Evolutionary conservation across 2,329 filamentous ascomycete genomes (phyloP), one percentile per base, ranked within the genome.

Genomic region (Colletotrichum eleusines): DNA sequence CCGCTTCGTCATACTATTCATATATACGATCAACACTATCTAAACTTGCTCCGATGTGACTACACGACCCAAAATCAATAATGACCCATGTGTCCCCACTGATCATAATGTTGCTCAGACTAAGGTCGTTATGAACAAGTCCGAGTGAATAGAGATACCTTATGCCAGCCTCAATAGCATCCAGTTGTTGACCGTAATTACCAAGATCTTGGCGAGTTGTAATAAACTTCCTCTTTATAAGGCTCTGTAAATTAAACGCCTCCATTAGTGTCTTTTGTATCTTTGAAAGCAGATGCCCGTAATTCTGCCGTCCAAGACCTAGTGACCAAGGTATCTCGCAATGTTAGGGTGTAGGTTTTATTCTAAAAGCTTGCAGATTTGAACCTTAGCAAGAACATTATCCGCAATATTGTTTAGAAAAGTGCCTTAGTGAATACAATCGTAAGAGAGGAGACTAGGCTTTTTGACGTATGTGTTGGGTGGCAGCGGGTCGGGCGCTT

Each of bases 381-480:
- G 51, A 38, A 54, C 20, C 33, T 54, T 18, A n/a, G 8, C 18
- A 35, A 38, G 31, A 18, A 54, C 51, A 33, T 54, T 33, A 18
- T 54, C 28, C 3, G 31, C 51, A 8, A 54, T 54, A 7, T 38
- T 20, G 18, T 54, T 38, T 20, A 8, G 7, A 7, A n/a, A 18
- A 28, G 20, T 18, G 11, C 58, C 42, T 7, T 38, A 9, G 33
- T 50, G 58, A 61, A 50, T 48, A 18, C 28, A 44, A 31, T 61
- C 44, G 58, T 50, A 61, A 23, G 58, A 61, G 12, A 61, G 44
- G 20, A 61, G 31, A 14, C 58, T 61, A 38, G 58, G 42, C 42
- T 48, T 61, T 14, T 61, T 61, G 31, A 61, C 18, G 16, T 61
- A 50, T 35, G 44, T 51, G 28, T 61, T 50, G 16, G 28, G 8